Evolutionary conservation across 176 grass and related monocot species (phyloP), one percentile per base, ranked within the genome.

Genomic region (Puya raimondii): DNA sequence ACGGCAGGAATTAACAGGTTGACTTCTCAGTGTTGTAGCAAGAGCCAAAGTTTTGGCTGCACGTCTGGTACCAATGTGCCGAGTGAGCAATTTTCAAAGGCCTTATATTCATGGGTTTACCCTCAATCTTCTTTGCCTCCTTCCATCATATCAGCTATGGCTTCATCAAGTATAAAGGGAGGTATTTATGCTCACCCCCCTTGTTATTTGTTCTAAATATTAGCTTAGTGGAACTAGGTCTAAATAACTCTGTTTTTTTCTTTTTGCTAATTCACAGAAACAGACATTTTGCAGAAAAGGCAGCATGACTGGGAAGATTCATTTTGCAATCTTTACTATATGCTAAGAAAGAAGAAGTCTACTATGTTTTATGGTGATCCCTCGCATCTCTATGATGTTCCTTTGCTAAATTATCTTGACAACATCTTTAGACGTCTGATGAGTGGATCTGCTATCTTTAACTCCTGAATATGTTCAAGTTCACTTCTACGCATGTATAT

Each of bases 281-380:
- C 47, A 2, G 84, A 90, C 4, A 93, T 99, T 66, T 76, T 92
- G 72, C 26, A 74, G 48, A 90, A 86, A 82, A 83, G 94, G 61
- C 76, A 87, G 63, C 80, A 84, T 49, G 87, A 91, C 26, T 93
- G 94, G 94, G 89, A 90, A 66, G 79, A 90, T 78, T 99, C 94
- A 0, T 90, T 99, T 77, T 75, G 82, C 47, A 87, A 82, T 83
- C 84, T 99, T 65, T 99, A 99, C 51, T 83, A 79, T 58, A 93
- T 86, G 94, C 77, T 99, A 33, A 84, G 94, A 84, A 99, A 88
- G 69, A 90, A 90, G 66, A 69, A 78, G 58, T 73, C 84, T 53
- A 84, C 79, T 73, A 84, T 99, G 10, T 99, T 99, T 77, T 99
- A 99, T 99, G 94, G 94, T 99, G 90, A 50, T 12, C 71, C 77